Conservation (phyloP, 106 monocot genomes). For the Vanilla planifolia region DNA sequence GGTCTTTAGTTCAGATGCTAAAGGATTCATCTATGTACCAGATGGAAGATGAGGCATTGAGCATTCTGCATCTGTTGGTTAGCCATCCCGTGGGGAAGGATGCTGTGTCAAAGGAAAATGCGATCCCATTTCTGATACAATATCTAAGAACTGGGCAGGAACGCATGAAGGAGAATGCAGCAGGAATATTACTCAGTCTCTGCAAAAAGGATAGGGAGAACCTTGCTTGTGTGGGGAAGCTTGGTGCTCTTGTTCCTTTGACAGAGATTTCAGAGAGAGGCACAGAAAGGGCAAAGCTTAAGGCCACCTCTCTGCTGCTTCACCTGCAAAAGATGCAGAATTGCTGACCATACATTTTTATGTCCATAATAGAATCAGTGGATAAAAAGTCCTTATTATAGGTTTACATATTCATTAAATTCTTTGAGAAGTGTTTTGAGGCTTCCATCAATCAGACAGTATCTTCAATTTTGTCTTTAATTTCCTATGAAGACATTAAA, state of each 20-base stretch:
- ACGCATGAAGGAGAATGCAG: slow-evolving; percentile 4
- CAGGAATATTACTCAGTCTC: neutral
- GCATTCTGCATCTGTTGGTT: neutral
- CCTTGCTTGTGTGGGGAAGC: slow-evolving; percentile 36
- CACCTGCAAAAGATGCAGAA: neutral
- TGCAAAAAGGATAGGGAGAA: slow-evolving; percentile 30
- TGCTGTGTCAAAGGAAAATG: neutral
- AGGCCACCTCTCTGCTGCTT: neutral
- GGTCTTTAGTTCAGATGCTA: neutral
- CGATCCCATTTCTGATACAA: neutral
- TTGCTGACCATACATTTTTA: neutral
- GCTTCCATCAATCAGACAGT: too few species aligned
- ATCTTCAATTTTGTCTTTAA: too few species aligned
- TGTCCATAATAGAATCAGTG: too few species aligned
- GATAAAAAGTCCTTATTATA: too few species aligned
- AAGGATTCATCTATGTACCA: neutral
- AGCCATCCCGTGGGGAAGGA: slow-evolving; percentile 3
- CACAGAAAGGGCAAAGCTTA: slow-evolving; percentile 3
- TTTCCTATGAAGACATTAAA: too few species aligned
- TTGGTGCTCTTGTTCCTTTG: slow-evolving; percentile 1
- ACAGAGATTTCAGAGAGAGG: neutral
- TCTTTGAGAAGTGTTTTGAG: too few species aligned
- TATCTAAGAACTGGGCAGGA: neutral
- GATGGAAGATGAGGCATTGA: slow-evolving; percentile 2
- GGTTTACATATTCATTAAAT: too few species aligned